Percentiles rank a stretch among this genome's conserved stretches.
phyloP scores from a whole-genome alignment of 305 asterid genomes.

The Fraxinus albicans region DNA sequence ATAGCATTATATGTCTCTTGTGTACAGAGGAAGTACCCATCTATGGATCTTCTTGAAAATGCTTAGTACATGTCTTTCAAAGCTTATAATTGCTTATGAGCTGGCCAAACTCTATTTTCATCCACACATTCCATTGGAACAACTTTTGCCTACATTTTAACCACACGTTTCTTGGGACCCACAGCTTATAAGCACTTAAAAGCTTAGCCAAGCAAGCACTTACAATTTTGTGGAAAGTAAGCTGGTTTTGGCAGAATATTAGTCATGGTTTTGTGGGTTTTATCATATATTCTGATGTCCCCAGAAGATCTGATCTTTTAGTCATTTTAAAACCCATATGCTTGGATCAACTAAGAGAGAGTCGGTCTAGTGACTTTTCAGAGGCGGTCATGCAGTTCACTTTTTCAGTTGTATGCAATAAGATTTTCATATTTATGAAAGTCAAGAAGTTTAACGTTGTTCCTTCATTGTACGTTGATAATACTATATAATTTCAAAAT shows the following conservation, averaged over 20 bases:
- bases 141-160: not conserved
- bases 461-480: not conserved
- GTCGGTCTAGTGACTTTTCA: not conserved
- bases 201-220: not conserved
- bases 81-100: not conserved
- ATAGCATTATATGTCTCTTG: not conserved
- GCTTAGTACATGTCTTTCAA: not conserved
- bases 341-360: not conserved
- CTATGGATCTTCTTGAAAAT: not conserved
- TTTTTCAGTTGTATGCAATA: not conserved
- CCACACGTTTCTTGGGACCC: not conserved
- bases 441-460: not conserved
- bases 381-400: not conserved
- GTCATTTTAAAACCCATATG: not conserved
- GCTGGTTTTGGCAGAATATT: not conserved
- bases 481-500: not conserved
- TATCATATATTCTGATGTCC: not conserved
- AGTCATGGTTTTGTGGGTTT: not conserved
- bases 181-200: not conserved
- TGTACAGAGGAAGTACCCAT: not conserved
- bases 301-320: not conserved
- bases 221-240: not conserved
- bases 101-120: not conserved
- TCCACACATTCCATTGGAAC: not conserved
- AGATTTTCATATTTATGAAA: not conserved